A percentile compares a stretch with the other conserved stretches of the same genome.
These are phyloP conservation scores for Zygotorulaspora chibaensis DNA, from an alignment of 805 yeast genomes.

Conservation along the genomic window DNA sequence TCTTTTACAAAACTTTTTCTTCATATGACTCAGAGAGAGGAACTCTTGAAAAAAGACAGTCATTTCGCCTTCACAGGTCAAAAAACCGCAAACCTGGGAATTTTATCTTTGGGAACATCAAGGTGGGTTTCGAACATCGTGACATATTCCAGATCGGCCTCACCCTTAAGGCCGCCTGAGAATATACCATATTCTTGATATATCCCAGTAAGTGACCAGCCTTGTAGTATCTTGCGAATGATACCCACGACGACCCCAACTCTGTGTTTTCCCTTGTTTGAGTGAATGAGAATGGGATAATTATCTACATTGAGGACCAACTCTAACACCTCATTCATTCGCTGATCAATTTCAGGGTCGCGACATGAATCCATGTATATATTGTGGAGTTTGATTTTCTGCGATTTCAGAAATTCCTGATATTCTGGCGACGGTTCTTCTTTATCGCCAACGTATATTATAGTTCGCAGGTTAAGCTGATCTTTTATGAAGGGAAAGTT, in stretches of 20 bases:
- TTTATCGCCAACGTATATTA: constrained; percentile 79
- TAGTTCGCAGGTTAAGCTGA: constrained; percentile 67
- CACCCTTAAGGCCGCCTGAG: constrained; percentile 85
- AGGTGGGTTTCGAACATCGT: constrained; percentile 72
- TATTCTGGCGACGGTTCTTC: constrained; percentile 53
- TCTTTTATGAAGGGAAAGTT: constrained; percentile 72
- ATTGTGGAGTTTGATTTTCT: constrained; percentile 52
- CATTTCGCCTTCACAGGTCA: background rate
- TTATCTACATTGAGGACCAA: constrained; percentile 59
- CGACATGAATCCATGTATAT: constrained; percentile 68
- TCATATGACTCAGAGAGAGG: background rate
- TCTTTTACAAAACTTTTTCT: background rate
- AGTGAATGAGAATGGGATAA: constrained; percentile 85
- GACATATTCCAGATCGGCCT: constrained; percentile 83
- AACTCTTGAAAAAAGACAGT: constrained; percentile 1
- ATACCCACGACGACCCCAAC: constrained; percentile 92
- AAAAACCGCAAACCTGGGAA: constrained; percentile 55
- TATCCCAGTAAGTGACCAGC: constrained; percentile 90
- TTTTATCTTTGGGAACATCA: constrained; percentile 41
- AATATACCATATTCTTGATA: constrained; percentile 91
- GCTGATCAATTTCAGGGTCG: constrained; percentile 61
- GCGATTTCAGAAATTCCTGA: constrained; percentile 57
- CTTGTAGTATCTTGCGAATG: constrained; percentile 78
- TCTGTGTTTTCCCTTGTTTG: constrained; percentile 96
- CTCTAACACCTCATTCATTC: constrained; percentile 53